A percentile compares a stretch with the other conserved stretches of the same genome.
Evolutionary conservation across 768 basidiomycete genomes (phyloP).

Genomic region (Hortiboletus flavorubellus): DNA sequence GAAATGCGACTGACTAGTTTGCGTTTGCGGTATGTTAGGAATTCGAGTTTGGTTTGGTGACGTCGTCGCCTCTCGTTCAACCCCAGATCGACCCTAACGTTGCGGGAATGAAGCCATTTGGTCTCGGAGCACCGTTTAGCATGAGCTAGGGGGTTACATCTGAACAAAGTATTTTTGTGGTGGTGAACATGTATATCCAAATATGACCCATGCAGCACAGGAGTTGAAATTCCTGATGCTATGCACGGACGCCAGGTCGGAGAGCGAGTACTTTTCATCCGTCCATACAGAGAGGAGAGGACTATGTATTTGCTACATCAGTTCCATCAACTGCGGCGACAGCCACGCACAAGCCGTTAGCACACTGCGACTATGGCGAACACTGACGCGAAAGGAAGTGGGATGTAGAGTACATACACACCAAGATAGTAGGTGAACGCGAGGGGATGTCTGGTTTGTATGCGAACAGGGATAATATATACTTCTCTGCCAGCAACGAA

Average conservation of each 20-base stretch:
- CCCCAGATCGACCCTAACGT: constrained; percentile 24
- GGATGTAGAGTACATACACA: constrained; percentile 38
- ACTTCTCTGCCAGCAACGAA: background rate
- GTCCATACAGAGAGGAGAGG: too few species aligned
- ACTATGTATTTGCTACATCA: too few species aligned
- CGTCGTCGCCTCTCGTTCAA: constrained; percentile 32
- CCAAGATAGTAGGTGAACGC: too few species aligned
- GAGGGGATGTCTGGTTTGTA: constrained; percentile 8
- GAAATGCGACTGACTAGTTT: background rate
- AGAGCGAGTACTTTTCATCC: too few species aligned
- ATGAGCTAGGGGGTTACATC: constrained; percentile 14
- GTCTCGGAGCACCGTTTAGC: constrained; percentile 31
- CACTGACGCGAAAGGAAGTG: constrained; percentile 24
- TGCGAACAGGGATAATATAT: background rate
- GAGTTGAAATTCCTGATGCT: too few species aligned
- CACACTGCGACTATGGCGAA: constrained; percentile 8
- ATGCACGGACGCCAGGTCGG: too few species aligned
- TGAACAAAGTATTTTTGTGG: too few species aligned
- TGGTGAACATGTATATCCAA: too few species aligned
- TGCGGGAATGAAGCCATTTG: constrained; percentile 20
- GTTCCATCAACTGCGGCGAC: background rate
- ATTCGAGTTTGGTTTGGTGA: constrained; percentile 31
- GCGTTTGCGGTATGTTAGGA: constrained; percentile 20
- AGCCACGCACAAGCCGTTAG: background rate
- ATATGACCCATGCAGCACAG: too few species aligned